These are phyloP conservation scores for Rhytidhysteron rufulum DNA, from an alignment of 2,329 filamentous ascomycete genomes.

Conservation along the genomic window DNA sequence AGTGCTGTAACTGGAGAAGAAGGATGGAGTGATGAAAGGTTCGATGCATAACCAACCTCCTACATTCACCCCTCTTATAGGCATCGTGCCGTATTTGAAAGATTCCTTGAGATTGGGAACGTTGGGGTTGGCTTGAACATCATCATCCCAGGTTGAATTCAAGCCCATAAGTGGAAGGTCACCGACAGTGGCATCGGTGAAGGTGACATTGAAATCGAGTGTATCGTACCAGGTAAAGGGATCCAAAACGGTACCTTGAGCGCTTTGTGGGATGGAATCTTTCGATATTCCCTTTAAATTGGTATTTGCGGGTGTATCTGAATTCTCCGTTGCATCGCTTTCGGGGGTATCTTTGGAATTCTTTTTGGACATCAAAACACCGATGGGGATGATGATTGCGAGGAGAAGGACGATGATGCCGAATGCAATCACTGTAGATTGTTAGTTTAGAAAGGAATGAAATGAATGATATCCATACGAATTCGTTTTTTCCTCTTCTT, in stretches of 20 bases:
- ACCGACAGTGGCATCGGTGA: conserved; percentile 79
- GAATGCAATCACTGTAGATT: conserved; percentile 36
- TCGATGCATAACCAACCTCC: conserved; percentile 94
- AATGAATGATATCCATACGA: conserved; percentile 41
- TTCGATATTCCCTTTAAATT: conserved; percentile 44
- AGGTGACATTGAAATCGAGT: conserved; percentile 88
- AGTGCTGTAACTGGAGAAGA: conserved; percentile 67
- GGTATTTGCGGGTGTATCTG: conserved; percentile 37
- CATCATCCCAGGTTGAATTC: conserved; percentile 81
- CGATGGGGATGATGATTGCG: conserved; percentile 46
- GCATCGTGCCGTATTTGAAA: conserved; percentile 75
- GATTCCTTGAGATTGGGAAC: conserved; percentile 72
- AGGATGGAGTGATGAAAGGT: conserved; percentile 90
- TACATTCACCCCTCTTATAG: conserved; percentile 85
- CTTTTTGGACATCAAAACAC: conserved; percentile 44
- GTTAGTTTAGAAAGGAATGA: conserved; percentile 9
- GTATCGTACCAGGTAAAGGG: conserved; percentile 92
- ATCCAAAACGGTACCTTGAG: conserved; percentile 74
- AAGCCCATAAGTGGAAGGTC: conserved; percentile 89
- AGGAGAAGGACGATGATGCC: conserved; percentile 39
- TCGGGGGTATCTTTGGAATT: conserved; percentile 28
- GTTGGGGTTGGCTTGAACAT: conserved; percentile 68
- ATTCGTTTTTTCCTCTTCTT: conserved; percentile 52
- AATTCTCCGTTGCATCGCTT: conserved; percentile 15
- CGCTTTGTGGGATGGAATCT: conserved; percentile 50